Base-by-base conservation (phyloP, 164 flowering plant species). In the Piper longum region DNA sequence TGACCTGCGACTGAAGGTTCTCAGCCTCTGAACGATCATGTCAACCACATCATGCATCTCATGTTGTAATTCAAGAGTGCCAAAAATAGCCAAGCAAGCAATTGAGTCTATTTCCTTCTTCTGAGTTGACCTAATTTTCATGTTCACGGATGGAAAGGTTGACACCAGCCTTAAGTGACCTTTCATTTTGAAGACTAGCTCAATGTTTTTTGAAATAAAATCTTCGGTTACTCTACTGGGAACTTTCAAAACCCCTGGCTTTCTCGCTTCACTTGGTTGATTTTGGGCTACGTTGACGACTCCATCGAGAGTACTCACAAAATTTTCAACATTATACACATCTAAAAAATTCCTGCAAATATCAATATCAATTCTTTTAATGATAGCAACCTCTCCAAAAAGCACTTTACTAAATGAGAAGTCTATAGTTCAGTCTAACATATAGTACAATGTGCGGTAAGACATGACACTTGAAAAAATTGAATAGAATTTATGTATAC, bases 31-130 rank as follows among this genome's bases (percentile, higher is more conserved):
- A 17, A 93, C 66, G 88, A 93, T 84, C 4, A 81, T 81, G 69
- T 88, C 90, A 48, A 85, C 95, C 17, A 88, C 89, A 74, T 85
- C 95, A 5, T 71, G 82, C 54, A 91, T 72, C 64, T 84, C 85
- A 7, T 86, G 85, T 68, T 85, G 88, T 70, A 87, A 79, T 67
- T 84, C 82, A 7, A 91, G 77, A 59, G 84, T 72, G 45, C 89
- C 88, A 74, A 83, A 91, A 89, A 80, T 88, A 48, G 84, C 95
- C 82, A 85, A 72, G 73, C 99, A 95, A 54, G 85, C 80, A 65
- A 83, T 62, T 43, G 87, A 78, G 63, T 84, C 87, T 18, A 64
- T 18, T 4, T 74, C 74, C 45, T 75, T 77, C 44, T 76, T 17
- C 8, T 5, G 48, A 3, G 59, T 68, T 43, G 71, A 71, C 4